Percentiles rank a stretch among this genome's conserved stretches.
phyloP scores from a whole-genome alignment of 345 rosid species.

The Pistacia vera region DNA sequence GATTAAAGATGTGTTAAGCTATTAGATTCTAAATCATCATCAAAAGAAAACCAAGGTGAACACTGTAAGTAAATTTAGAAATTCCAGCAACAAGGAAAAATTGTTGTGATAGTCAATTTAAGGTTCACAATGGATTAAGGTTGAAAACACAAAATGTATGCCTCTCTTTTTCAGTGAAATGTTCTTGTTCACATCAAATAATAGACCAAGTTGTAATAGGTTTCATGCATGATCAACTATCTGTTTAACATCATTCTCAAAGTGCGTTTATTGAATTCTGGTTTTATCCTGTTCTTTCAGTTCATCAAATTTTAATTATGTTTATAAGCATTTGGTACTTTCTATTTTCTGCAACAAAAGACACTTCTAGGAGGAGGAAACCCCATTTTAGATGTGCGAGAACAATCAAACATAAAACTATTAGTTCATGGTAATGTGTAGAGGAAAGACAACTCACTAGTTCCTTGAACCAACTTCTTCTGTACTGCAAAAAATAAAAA shows the following conservation, averaged over 20 bases:
- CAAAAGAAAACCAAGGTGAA: neutral
- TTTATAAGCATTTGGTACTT: too few species aligned
- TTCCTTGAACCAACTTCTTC: conserved; percentile 45
- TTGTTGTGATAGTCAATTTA: neutral
- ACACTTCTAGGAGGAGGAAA: neutral
- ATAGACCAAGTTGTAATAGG: neutral
- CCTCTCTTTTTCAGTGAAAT: too few species aligned
- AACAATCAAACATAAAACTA: neutral
- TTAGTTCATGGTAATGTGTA: neutral
- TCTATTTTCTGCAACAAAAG: neutral
- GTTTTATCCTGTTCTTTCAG: neutral
- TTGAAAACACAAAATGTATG: too few species aligned
- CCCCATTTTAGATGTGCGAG: neutral
- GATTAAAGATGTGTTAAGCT: neutral
- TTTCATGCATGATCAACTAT: neutral
- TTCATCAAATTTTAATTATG: too few species aligned
- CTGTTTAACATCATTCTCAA: neutral
- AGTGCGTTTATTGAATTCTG: neutral
- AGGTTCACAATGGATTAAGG: neutral
- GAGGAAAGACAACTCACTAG: conserved; percentile 38
- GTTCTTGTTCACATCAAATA: neutral
- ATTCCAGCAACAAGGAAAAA: neutral
- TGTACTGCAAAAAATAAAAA: conserved; percentile 33
- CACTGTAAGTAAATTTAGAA: neutral
- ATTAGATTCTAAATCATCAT: neutral